Conservation (phyloP, 2,329 filamentous ascomycete genomes). For the Domatiomyces catenatus region DNA sequence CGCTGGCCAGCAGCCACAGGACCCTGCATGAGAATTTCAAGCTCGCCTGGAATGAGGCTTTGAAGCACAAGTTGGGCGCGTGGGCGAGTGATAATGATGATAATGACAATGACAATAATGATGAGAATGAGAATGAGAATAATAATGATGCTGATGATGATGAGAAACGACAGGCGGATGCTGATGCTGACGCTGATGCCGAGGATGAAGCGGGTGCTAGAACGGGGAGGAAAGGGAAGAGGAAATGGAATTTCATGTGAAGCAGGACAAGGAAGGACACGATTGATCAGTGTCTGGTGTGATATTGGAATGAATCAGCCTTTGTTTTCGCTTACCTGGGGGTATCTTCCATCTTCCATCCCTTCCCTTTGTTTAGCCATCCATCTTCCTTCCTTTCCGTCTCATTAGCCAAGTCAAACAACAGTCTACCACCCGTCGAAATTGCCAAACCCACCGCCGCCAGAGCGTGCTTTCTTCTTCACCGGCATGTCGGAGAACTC, state of each 20-base stretch:
- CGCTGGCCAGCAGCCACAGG: conserved; percentile 10
- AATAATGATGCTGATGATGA: neutral
- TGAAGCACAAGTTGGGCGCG: conserved; percentile 4
- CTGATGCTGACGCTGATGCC: neutral
- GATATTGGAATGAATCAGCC: too few relatives aligned
- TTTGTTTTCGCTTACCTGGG: too few relatives aligned
- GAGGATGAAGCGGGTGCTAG: neutral
- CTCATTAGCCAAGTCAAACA: neutral
- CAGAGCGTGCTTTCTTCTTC: conserved; percentile 62
- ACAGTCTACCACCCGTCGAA: conserved; percentile 69
- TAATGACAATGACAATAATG: neutral
- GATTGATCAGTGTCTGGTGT: too few relatives aligned
- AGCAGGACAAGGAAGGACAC: too few relatives aligned
- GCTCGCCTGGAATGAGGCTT: conserved; percentile 8
- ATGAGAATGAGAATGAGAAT: neutral
- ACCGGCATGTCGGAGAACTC: conserved; percentile 50
- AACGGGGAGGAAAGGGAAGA: neutral
- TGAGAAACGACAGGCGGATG: neutral
- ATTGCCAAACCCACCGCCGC: conserved; percentile 66
- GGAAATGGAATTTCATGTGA: neutral
- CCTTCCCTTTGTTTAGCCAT: too few relatives aligned
- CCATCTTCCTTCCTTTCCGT: neutral
- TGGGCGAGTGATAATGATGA: neutral
- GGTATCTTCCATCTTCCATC: too few relatives aligned
- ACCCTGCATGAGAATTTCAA: conserved; percentile 10